Evolutionary conservation across 768 basidiomycete species (phyloP).

Genomic region (Boletus fagicola): DNA sequence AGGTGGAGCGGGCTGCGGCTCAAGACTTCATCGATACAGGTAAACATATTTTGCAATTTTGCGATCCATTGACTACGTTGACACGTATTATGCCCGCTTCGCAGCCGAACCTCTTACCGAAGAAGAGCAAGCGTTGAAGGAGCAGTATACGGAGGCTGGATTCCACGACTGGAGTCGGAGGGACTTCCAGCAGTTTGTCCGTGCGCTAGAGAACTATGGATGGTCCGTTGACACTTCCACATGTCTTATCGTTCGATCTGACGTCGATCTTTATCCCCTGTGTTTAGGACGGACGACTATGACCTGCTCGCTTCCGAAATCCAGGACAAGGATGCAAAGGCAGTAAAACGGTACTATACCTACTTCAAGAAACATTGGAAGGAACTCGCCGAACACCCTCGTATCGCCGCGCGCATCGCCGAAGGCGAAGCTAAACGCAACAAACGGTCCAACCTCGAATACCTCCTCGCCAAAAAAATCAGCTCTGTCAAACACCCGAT

Average conservation of each 20-base stretch:
- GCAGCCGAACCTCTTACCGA: constrained; percentile 90
- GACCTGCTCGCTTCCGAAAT: constrained; percentile 79
- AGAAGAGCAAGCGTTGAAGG: constrained; percentile 80
- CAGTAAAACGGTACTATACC: constrained; percentile 73
- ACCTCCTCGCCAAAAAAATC: constrained; percentile 77
- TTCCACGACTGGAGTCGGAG: constrained; percentile 91
- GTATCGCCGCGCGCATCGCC: constrained; percentile 78
- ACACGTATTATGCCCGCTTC: background rate
- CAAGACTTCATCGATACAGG: constrained; percentile 89
- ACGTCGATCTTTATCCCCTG: background rate
- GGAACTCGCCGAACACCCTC: constrained; percentile 68
- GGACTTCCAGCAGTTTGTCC: constrained; percentile 90
- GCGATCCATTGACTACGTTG: background rate
- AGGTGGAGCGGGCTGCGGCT: constrained; percentile 72
- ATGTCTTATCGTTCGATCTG: background rate
- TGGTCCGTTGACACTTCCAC: constrained; percentile 48
- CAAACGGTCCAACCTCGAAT: constrained; percentile 77
- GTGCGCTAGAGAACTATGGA: constrained; percentile 75
- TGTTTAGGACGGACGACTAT: constrained; percentile 56
- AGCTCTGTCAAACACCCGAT: constrained; percentile 83
- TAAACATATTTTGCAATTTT: constrained; percentile 28
- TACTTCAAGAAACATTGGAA: constrained; percentile 91
- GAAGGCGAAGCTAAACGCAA: constrained; percentile 90
- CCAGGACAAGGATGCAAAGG: constrained; percentile 76
- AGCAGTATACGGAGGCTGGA: constrained; percentile 69